Conservation (phyloP, 2,329 filamentous ascomycete species). For the Trichoderma polysporum region DNA sequence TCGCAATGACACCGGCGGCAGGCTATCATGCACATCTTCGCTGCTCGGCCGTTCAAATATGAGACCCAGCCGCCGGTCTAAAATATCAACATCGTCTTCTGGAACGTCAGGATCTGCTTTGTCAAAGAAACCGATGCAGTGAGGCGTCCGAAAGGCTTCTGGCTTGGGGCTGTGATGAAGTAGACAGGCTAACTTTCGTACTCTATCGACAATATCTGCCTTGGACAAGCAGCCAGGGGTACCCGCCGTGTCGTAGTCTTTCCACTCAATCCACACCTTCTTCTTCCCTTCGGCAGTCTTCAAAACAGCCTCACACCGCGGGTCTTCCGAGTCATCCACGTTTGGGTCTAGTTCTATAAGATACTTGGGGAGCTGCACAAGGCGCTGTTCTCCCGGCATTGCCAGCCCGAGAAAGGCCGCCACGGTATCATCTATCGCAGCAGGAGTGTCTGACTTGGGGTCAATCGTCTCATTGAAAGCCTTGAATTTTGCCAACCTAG, state of each 20-base stretch:
- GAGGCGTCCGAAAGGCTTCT: slow-evolving; percentile 49
- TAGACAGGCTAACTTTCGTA: slow-evolving; percentile 48
- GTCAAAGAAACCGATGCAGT: slow-evolving; percentile 53
- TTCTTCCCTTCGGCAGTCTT: slow-evolving; percentile 36
- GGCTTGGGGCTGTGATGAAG: slow-evolving; percentile 49
- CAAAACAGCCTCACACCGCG: slow-evolving; percentile 43
- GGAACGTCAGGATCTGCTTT: slow-evolving; percentile 38
- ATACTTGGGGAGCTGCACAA: slow-evolving; percentile 37
- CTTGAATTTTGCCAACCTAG: slow-evolving; percentile 50
- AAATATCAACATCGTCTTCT: slow-evolving; percentile 42
- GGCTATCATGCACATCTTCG: slow-evolving; percentile 35
- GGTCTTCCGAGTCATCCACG: slow-evolving; percentile 35
- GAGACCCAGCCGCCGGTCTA: slow-evolving; percentile 49
- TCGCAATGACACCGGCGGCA: slow-evolving; percentile 48
- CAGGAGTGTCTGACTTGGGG: slow-evolving; percentile 31
- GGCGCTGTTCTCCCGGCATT: slow-evolving; percentile 33
- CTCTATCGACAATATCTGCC: slow-evolving; percentile 43
- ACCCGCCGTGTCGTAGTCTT: slow-evolving; percentile 45
- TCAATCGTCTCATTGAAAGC: slow-evolving; percentile 51
- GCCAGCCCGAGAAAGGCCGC: slow-evolving; percentile 42
- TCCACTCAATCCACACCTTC: slow-evolving; percentile 52
- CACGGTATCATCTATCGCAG: slow-evolving; percentile 37
- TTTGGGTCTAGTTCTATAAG: slow-evolving; percentile 36
- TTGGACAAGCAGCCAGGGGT: slow-evolving; percentile 41
- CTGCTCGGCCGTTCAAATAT: slow-evolving; percentile 51